Percentiles rank a stretch among this genome's conserved stretches.
Evolutionary conservation across 225 moss, liverwort and hornwort species (phyloP).

Genomic region (Bryoerythrophyllum caledonicum): DNA sequence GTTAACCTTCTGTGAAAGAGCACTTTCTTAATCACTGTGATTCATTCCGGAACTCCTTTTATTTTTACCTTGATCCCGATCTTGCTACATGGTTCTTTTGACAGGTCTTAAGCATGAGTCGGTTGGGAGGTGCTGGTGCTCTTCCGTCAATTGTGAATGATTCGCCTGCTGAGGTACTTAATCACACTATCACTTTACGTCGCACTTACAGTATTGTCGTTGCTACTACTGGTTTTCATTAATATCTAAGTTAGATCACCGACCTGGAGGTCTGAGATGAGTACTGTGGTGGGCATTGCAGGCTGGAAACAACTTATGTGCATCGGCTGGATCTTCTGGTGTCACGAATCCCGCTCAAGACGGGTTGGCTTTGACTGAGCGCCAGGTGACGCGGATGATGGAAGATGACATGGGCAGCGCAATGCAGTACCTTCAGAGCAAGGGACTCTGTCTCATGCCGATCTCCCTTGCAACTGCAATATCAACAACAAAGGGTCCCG

Average conservation of each 20-base stretch:
- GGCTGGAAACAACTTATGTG: slow-evolving; percentile 78
- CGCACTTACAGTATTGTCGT: not conserved
- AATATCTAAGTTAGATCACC: not conserved
- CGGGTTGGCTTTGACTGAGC: slow-evolving; percentile 85
- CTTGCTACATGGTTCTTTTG: slow-evolving; percentile 21
- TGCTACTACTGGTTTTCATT: not conserved
- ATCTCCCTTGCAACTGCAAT: slow-evolving; percentile 96
- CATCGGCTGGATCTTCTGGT: slow-evolving; percentile 66
- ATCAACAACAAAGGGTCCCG: slow-evolving; percentile 66
- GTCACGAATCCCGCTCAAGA: slow-evolving; percentile 68
- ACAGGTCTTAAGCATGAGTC: slow-evolving; percentile 99
- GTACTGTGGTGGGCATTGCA: slow-evolving; percentile 31
- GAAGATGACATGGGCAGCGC: slow-evolving; percentile 99
- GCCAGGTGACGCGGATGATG: slow-evolving; percentile 96
- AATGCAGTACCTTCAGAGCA: slow-evolving; percentile 99
- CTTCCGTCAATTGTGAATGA: slow-evolving; percentile 84
- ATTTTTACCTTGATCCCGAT: not conserved
- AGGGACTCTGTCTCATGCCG: slow-evolving; percentile 95
- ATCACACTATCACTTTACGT: not conserved
- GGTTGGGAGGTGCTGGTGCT: slow-evolving; percentile 93
- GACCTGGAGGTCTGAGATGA: slow-evolving; percentile 17
- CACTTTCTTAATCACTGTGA: not conserved
- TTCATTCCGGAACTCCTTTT: not conserved
- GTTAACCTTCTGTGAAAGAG: not conserved
- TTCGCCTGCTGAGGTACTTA: slow-evolving; percentile 83